These are phyloP conservation scores for Colletotrichum noveboracense DNA, from an alignment of 2,329 filamentous ascomycete genomes.

Conservation along the genomic window DNA sequence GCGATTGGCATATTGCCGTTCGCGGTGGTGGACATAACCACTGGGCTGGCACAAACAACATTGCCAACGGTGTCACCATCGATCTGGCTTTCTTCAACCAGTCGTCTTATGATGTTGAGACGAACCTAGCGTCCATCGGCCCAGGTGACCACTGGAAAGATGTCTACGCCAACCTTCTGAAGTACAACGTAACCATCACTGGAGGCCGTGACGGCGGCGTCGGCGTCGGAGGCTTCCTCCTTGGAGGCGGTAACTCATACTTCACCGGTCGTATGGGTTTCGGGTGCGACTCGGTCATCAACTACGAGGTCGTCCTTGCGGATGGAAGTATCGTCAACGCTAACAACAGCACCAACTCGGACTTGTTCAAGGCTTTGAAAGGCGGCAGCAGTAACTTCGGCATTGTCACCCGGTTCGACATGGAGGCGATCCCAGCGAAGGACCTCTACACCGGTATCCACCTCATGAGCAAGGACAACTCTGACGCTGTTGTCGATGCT, in stretches of 20 bases:
- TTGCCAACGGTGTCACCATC: constrained; percentile 47
- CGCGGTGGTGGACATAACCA: constrained; percentile 54
- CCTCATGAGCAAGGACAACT: constrained; percentile 15
- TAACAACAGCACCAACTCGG: constrained; percentile 36
- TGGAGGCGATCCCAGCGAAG: constrained; percentile 19
- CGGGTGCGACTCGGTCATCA: constrained; percentile 48
- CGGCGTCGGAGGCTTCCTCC: constrained; percentile 48
- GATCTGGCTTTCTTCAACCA: constrained; percentile 38
- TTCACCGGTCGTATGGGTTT: constrained; percentile 49
- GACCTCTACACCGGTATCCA: constrained; percentile 18
- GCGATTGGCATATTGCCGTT: constrained; percentile 47
- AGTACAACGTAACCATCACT: constrained; percentile 36
- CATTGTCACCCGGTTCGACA: constrained; percentile 39
- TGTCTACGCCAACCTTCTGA: constrained; percentile 11
- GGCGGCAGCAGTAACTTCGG: constrained; percentile 56
- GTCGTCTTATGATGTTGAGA: constrained; percentile 14
- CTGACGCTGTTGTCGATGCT: constrained; percentile 23
- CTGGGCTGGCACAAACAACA: constrained; percentile 46
- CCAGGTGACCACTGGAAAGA: constrained; percentile 15
- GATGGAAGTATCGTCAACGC: constrained; percentile 46
- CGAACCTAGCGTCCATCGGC: constrained; percentile 9
- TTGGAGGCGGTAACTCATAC: constrained; percentile 55
- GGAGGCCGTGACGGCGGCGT: constrained; percentile 48
- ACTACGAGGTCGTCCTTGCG: constrained; percentile 51
- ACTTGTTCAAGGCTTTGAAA: constrained; percentile 53